A percentile compares a stretch with the other conserved stretches of the same genome.
phyloP scores from a whole-genome alignment of 2,329 filamentous ascomycete species.

The Colletotrichum musae region DNA sequence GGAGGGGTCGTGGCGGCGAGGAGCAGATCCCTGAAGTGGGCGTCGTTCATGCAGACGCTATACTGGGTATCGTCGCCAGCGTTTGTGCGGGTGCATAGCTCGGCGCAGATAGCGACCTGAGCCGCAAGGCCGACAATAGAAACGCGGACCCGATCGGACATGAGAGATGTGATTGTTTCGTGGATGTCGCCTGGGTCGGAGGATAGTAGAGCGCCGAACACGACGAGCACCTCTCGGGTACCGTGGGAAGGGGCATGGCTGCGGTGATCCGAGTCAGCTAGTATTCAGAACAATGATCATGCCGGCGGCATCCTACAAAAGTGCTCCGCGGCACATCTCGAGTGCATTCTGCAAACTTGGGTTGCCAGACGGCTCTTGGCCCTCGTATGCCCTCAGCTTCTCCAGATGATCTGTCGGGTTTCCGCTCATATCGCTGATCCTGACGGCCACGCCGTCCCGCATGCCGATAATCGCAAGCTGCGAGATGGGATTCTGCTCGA shows the following conservation, averaged over 20 bases:
- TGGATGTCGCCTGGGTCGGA: conserved; percentile 97
- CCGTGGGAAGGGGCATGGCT: conserved; percentile 94
- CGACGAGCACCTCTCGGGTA: conserved; percentile 90
- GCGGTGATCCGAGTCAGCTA: conserved; percentile 40
- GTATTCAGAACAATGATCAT: background rate
- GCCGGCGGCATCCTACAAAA: conserved; percentile 73
- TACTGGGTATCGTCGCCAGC: conserved; percentile 83
- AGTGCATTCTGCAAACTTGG: conserved; percentile 93
- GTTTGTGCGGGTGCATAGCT: conserved; percentile 91
- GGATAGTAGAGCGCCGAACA: conserved; percentile 91
- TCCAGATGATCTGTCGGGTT: conserved; percentile 92
- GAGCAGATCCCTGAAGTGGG: conserved; percentile 89
- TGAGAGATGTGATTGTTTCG: conserved; percentile 84
- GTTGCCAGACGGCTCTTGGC: conserved; percentile 79
- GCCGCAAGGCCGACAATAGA: conserved; percentile 92
- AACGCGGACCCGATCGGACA: conserved; percentile 87
- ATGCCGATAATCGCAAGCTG: conserved; percentile 94
- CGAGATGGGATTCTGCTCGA: conserved; percentile 98
- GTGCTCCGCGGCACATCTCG: conserved; percentile 91
- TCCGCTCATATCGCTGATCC: conserved; percentile 90
- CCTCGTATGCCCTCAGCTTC: conserved; percentile 77
- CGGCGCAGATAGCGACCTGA: conserved; percentile 91
- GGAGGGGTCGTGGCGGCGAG: conserved; percentile 92
- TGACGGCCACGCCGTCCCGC: conserved; percentile 89
- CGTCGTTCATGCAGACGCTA: conserved; percentile 82